Evolutionary conservation across 768 basidiomycete genomes (phyloP), one percentile per base, ranked within the genome.

Genomic region (Kondoa malvinella): DNA sequence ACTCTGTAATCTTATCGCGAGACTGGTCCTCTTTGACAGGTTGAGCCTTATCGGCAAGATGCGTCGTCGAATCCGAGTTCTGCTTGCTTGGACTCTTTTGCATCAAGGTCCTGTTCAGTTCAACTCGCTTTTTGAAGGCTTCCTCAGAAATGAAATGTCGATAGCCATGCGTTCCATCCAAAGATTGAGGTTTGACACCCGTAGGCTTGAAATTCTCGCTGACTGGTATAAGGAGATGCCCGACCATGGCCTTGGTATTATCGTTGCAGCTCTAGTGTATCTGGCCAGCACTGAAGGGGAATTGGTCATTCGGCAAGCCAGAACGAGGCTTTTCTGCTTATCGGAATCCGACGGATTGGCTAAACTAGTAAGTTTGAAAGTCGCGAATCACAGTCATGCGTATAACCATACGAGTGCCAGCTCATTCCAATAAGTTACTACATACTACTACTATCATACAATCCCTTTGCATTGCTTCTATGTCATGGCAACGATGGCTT

Each of bases 71-170:
- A 50, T 50, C 12, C 40, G 40, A 50, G 8, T 8, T 50, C 8
- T 50, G 12, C 40, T 50, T 50, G 40, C 40, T 50, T 50, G 40
- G 40, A 50, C 40, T 50, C 12, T 8, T 21, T 50, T 50, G 8
- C 40, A 21, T 8, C 12, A 50, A 21, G 40, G 8, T 50, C 21
- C 40, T 50, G 21, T 50, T 50, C 12, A 50, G 40, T 21, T 50
- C 21, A 21, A 50, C 40, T 17, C 30, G 12, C 32, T 27, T 29
- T 33, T 32, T 27, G 33, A 30, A 63, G 30, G 61, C 61, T 8
- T 27, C 61, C 8, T 27, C 27, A 27, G 61, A 63, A 21, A 63
- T 63, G 30, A 63, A 63, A 32, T 63, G 61, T 29, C 61, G 27
- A 17, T 17, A 30, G n/a, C n/a, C n/a, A 50, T 8, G 40, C 61